phyloP scores from a whole-genome alignment of 1,284 basidiomycete species.

The Ganoderma resinaceum region DNA sequence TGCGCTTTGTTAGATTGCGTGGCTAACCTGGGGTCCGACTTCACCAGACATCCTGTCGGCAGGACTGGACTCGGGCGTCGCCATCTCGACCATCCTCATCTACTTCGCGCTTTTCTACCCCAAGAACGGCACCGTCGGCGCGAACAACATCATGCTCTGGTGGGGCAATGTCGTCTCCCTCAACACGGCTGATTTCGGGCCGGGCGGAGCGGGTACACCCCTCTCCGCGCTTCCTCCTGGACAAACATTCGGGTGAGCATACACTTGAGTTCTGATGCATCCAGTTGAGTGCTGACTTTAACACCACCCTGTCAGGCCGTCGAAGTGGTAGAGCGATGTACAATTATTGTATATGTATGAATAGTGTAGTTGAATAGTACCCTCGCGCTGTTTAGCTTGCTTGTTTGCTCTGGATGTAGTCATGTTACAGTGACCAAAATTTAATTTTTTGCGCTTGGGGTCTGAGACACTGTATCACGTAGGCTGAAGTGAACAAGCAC shows the following conservation, averaged over 20 bases:
- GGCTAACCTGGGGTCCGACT: neutral
- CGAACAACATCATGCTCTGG: slow-evolving; percentile 44
- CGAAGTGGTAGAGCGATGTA: neutral
- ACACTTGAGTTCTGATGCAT: too few species aligned
- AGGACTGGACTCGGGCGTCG: slow-evolving; percentile 55
- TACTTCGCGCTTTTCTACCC: slow-evolving; percentile 59
- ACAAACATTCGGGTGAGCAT: slow-evolving; percentile 39
- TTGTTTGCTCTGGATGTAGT: neutral
- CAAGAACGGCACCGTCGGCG: slow-evolving; percentile 49
- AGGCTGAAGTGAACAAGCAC: neutral
- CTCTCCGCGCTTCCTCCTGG: slow-evolving; percentile 32
- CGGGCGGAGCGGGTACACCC: slow-evolving; percentile 32
- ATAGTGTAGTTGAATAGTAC: neutral
- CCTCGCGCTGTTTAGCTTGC: neutral
- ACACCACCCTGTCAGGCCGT: neutral
- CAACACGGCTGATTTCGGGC: slow-evolving; percentile 41
- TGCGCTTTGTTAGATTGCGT: slow-evolving; percentile 28
- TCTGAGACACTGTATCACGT: neutral
- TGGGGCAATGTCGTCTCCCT: slow-evolving; percentile 51
- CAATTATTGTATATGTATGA: neutral
- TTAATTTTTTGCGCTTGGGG: neutral
- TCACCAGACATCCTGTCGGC: slow-evolving; percentile 55
- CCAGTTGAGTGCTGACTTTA: neutral
- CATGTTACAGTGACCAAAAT: neutral
- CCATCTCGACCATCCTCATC: slow-evolving; percentile 51